Evolutionary conservation across 164 flowering plant genomes (phyloP).

Genomic region (Umbellularia californica): DNA sequence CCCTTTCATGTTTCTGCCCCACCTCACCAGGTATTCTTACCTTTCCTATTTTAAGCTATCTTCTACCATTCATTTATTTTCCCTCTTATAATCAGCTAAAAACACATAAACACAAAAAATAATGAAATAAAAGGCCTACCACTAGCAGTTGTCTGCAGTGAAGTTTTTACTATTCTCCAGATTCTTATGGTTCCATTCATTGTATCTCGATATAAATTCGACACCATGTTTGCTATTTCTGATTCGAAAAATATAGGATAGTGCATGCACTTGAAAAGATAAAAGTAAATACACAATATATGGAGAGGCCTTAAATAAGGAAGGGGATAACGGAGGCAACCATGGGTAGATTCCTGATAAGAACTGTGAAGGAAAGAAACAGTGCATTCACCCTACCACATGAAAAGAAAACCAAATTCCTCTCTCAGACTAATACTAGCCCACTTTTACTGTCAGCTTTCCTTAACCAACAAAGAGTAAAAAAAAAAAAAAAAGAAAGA

Average conservation of each 20-base stretch:
- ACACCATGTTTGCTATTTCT: too few relatives aligned
- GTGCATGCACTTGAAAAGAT: not conserved
- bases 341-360: slow-evolving; percentile 12
- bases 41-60: not conserved
- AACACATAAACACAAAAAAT: too few relatives aligned
- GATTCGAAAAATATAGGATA: not conserved
- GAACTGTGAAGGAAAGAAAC: slow-evolving; percentile 8
- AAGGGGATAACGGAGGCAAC: not conserved
- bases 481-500: not conserved
- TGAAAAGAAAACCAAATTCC: slow-evolving; percentile 11
- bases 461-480: not conserved
- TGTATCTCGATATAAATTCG: too few relatives aligned
- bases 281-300: not conserved
- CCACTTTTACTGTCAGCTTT: not conserved
- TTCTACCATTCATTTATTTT: not conserved
- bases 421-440: not conserved
- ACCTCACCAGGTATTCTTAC: not conserved
- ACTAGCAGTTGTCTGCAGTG: too few relatives aligned
- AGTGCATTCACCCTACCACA: slow-evolving; percentile 8
- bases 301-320: not conserved
- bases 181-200: too few relatives aligned
- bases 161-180: too few relatives aligned
- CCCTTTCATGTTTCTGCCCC: not conserved
- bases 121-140: too few relatives aligned
- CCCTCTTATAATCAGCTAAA: not conserved